Percentiles rank a stretch among this genome's conserved stretches.
Conservation (phyloP, 257 asterid species). For the Ligustrum vulgare region DNA sequence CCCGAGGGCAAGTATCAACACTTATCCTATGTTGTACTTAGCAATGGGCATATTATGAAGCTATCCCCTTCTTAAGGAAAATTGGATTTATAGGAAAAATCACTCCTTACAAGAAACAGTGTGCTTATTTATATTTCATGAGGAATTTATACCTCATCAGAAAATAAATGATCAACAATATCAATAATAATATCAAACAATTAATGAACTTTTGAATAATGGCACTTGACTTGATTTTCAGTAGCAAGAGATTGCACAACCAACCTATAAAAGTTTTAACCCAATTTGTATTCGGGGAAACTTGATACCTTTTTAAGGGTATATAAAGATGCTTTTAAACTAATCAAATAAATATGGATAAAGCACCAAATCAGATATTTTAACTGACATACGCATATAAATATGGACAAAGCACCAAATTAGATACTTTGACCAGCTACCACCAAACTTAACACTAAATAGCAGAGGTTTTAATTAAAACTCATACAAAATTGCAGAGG, state of each 20-base stretch:
- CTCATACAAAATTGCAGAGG: not conserved
- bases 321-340: not conserved
- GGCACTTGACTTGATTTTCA: not conserved
- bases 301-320: not conserved
- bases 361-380: not conserved
- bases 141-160: not conserved
- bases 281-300: not conserved
- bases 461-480: not conserved
- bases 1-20: not conserved
- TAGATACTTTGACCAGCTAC: slow-evolving; percentile 8
- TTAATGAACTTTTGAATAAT: not conserved
- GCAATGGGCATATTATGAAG: not conserved
- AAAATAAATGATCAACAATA: not conserved
- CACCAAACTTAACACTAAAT: not conserved
- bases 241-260: not conserved
- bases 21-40: not conserved
- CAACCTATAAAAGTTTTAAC: not conserved
- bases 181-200: not conserved
- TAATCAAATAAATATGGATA: not conserved
- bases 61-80: not conserved
- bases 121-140: not conserved
- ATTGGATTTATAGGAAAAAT: not conserved
- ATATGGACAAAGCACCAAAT: not conserved
- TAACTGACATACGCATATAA: not conserved
- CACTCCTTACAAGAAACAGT: not conserved